A percentile compares a stretch with the other conserved stretches of the same genome.
phyloP scores from a whole-genome alignment of 163 green algal species.

The Volvox carteri region DNA sequence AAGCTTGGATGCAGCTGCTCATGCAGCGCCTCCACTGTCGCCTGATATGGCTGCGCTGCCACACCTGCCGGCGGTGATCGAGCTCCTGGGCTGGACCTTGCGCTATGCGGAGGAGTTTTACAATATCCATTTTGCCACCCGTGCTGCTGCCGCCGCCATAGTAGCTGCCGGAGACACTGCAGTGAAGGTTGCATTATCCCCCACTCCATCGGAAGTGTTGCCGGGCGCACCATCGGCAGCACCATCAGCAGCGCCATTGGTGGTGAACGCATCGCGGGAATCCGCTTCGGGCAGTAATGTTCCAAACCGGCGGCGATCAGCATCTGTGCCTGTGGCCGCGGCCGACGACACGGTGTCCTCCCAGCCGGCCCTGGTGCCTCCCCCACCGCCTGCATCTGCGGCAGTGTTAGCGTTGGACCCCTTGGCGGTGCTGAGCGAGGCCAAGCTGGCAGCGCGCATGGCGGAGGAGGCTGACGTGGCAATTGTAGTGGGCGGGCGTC shows the following conservation, averaged over 20 bases:
- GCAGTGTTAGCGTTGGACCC: slow-evolving; percentile 25
- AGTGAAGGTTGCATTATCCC: not conserved
- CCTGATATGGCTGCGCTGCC: slow-evolving; percentile 38
- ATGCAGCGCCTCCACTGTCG: not conserved
- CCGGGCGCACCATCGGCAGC: not conserved
- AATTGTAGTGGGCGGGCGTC: slow-evolving; percentile 28
- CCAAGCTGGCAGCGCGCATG: slow-evolving; percentile 52
- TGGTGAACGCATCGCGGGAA: not conserved
- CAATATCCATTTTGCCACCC: not conserved
- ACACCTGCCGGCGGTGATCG: slow-evolving; percentile 24
- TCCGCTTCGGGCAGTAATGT: not conserved
- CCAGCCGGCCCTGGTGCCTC: no score
- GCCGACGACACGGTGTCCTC: no score
- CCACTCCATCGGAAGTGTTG: no score
- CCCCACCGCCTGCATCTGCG: not conserved
- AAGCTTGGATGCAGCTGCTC: not conserved
- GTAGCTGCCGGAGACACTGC: no score
- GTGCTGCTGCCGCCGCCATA: no score
- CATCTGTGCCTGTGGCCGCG: not conserved
- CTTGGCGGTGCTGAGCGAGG: slow-evolving; percentile 41
- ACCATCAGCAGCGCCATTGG: not conserved
- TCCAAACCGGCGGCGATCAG: not conserved
- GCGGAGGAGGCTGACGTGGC: slow-evolving; percentile 41
- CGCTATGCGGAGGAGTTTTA: slow-evolving; percentile 47
- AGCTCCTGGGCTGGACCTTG: slow-evolving; percentile 45